These are phyloP conservation scores for Pseudomonodictys pantanalensis DNA, from an alignment of 495 filamentous ascomycete genomes.

Conservation along the genomic window DNA sequence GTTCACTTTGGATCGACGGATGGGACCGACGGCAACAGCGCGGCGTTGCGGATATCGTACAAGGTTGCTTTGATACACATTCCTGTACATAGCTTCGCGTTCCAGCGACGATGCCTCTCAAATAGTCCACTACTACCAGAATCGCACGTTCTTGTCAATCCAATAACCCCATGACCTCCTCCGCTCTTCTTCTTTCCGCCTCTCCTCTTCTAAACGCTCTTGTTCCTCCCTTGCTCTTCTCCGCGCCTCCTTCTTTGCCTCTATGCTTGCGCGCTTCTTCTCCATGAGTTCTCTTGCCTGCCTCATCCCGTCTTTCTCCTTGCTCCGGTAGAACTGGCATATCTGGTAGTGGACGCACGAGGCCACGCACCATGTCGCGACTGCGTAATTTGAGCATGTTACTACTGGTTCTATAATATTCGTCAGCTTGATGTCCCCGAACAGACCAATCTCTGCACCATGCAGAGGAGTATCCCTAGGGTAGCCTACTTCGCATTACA, in stretches of 20 bases:
- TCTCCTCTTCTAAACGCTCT: slow-evolving; percentile 39
- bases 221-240: slow-evolving; percentile 48
- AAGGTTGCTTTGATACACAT: slow-evolving; percentile 12
- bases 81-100: slow-evolving; percentile 14
- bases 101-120: neutral
- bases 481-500: slow-evolving; percentile 73
- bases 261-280: slow-evolving; percentile 55
- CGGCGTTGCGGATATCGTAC: too few species aligned
- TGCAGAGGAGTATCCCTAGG: too few species aligned
- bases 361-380: slow-evolving; percentile 64
- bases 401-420: slow-evolving; percentile 45
- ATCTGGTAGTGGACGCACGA: slow-evolving; percentile 72
- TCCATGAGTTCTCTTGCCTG: slow-evolving; percentile 78
- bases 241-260: slow-evolving; percentile 54
- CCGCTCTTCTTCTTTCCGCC: slow-evolving; percentile 32
- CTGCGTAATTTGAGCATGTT: slow-evolving; percentile 77
- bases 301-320: slow-evolving; percentile 76
- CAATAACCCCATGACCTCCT: slow-evolving; percentile 27
- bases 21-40: too few species aligned
- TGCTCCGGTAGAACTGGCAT: slow-evolving; percentile 66
- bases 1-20: too few species aligned
- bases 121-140: slow-evolving; percentile 22
- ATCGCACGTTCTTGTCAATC: slow-evolving; percentile 25
- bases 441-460: neutral
- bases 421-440: too few species aligned